Evolutionary conservation across 2,329 filamentous ascomycete genomes (phyloP), one percentile per base, ranked within the genome.

Genomic region (Gnomoniopsis smithogilvyi): DNA sequence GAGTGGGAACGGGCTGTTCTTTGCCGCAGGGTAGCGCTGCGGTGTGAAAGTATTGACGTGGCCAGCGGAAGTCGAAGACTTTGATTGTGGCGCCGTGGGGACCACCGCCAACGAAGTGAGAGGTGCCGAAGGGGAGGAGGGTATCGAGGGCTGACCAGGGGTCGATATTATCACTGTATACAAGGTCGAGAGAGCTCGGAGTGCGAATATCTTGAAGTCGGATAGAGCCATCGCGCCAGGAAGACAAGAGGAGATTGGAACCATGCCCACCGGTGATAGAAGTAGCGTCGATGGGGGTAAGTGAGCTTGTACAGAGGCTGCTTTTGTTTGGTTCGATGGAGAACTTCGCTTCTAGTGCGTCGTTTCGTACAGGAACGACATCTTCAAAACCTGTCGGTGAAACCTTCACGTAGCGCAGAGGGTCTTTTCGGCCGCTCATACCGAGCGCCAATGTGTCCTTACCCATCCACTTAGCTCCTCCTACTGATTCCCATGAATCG

Each of bases 151-250:
- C 68, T 33, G 78, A 73, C 59, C 73, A 74, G 0, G 80, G 73
- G 58, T 83, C 76, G 61, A 82, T 78, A 57, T 79, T 78, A 64
- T 85, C 81, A 41, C 81, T 78, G 65, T 82, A 85, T 8, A 82
- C 65, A 10, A 73, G 71, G 56, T 82, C 80, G 33, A 76, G 70
- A 1, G 73, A 61, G 0, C 75, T 79, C 0, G 79, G 75, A 0
- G 80, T 79, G 14, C 82, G 77, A 2, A 81, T 65, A 62, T 85
- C 82, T 58, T 77, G 73, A 1, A 84, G 76, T 24, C 72, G 76
- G 48, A 63, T 43, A 14, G 77, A 81, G 10, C 81, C 81, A 56
- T 84, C 80, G 47, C 79, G 76, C 80, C 81, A 84, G 3, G 80
- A 74, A 56, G 76, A 80, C 14, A 85, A 72, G 7, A 84, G 65